phyloP scores from a whole-genome alignment of 371 early-diverging fungal genomes.

The Mortierella sp. region DNA sequence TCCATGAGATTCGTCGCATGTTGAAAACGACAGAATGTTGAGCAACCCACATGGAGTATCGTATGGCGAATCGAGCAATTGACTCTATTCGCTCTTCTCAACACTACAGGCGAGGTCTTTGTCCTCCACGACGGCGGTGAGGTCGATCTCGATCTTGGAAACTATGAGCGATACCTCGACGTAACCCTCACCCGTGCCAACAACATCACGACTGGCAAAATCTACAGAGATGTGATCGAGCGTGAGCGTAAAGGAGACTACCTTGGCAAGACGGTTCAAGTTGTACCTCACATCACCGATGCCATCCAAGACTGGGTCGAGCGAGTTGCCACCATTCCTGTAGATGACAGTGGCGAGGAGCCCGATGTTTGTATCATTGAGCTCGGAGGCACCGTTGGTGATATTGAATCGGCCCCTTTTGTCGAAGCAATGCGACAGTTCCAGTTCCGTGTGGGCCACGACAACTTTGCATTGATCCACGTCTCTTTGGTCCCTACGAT shows the following conservation, averaged over 20 bases:
- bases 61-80: too few relatives aligned
- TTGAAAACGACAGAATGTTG: too few relatives aligned
- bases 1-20: neutral
- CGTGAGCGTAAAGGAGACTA: conserved; percentile 96
- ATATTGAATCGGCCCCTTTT: conserved; percentile 98
- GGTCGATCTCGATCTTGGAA: conserved; percentile 99
- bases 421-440: conserved; percentile 99
- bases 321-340: conserved; percentile 87
- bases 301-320: conserved; percentile 98
- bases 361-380: conserved; percentile 99
- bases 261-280: conserved; percentile 99
- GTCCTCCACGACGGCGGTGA: conserved; percentile 99
- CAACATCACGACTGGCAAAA: conserved; percentile 99
- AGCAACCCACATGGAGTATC: too few relatives aligned
- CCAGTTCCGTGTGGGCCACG: conserved; percentile 97
- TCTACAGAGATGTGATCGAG: conserved; percentile 96
- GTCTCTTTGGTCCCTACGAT: conserved; percentile 98
- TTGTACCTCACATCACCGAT: conserved; percentile 98
- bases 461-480: conserved; percentile 97
- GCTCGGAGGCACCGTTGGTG: conserved; percentile 99
- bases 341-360: conserved; percentile 84
- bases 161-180: conserved; percentile 99
- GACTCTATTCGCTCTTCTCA: neutral
- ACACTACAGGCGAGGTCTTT: conserved; percentile 96
- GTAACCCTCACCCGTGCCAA: conserved; percentile 94